phyloP scores from a whole-genome alignment of 345 rosid genomes.

The rapeseed (Brassica napus) region DNA sequence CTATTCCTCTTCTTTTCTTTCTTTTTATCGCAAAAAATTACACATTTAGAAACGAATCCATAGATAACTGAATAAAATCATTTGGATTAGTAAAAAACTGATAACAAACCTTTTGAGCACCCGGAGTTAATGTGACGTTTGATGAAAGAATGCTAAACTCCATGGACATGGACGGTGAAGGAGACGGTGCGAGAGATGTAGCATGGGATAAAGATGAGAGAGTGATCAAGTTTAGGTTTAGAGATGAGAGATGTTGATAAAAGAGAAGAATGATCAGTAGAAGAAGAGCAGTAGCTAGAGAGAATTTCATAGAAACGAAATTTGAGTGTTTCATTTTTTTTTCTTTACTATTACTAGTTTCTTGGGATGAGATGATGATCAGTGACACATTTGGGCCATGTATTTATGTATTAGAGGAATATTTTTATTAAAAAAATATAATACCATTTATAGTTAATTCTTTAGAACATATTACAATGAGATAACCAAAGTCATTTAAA shows the following conservation, averaged over 20 bases:
- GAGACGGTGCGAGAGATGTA: slow-evolving; percentile 23
- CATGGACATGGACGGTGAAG: slow-evolving; percentile 22
- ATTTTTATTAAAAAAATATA: neutral
- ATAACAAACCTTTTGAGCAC: neutral
- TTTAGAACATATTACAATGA: neutral
- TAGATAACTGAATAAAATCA: neutral
- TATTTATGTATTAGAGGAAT: neutral
- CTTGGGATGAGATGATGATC: neutral
- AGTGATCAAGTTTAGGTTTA: slow-evolving; percentile 1
- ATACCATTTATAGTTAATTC: neutral
- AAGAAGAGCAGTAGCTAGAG: neutral
- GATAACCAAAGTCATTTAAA: slow-evolving; percentile 10
- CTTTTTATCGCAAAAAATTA: slow-evolving; percentile 14
- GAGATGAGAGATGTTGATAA: slow-evolving; percentile 3
- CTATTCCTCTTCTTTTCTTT: slow-evolving; percentile 18
- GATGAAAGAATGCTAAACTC: slow-evolving; percentile 16
- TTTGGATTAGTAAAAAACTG: neutral
- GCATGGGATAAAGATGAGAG: slow-evolving; percentile 22
- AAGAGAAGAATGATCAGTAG: slow-evolving; percentile 8
- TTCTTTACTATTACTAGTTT: neutral
- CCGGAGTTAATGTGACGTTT: slow-evolving; percentile 6
- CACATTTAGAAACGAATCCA: neutral
- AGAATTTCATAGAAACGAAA: slow-evolving; percentile 19
- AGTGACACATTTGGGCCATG: slow-evolving; percentile 2
- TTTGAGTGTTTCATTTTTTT: slow-evolving; percentile 4